Percentiles rank a stretch among this genome's conserved stretches.
These are phyloP conservation scores for Fomitopsis pinicola DNA, from an alignment of 1,284 basidiomycete species.

Conservation along the genomic window DNA sequence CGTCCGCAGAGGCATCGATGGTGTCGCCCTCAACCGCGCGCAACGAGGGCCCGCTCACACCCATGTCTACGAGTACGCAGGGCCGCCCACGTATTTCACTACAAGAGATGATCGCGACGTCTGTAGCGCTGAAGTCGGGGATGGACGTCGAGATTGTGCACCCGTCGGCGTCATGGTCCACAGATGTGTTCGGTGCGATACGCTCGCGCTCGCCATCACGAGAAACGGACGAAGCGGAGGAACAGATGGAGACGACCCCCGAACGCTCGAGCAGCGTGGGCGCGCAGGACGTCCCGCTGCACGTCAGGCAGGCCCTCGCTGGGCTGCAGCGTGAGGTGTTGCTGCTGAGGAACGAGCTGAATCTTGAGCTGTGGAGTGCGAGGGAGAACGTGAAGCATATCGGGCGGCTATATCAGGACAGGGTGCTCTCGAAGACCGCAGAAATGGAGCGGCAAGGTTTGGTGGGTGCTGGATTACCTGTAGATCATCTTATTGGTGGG, in stretches of 20 bases:
- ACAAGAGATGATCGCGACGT: constrained; percentile 67
- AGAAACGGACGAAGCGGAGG: constrained; percentile 7
- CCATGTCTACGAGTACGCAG: not conserved
- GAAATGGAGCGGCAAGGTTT: constrained; percentile 79
- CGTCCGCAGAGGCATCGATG: not conserved
- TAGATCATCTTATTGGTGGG: not conserved
- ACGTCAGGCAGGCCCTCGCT: constrained; percentile 58
- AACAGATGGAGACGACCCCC: constrained; percentile 4
- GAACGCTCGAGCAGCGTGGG: constrained; percentile 1
- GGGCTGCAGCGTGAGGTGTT: constrained; percentile 70
- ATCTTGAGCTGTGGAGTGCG: constrained; percentile 78
- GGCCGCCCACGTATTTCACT: constrained; percentile 45
- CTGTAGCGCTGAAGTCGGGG: constrained; percentile 65
- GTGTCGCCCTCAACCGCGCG: not conserved
- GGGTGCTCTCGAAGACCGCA: constrained; percentile 64
- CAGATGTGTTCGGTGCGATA: constrained; percentile 15
- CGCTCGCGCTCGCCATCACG: constrained; percentile 20
- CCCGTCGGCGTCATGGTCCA: constrained; percentile 19
- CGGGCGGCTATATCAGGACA: constrained; percentile 69
- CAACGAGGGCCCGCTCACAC: not conserved
- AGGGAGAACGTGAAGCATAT: constrained; percentile 77
- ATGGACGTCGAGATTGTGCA: constrained; percentile 52
- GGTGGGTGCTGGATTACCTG: constrained; percentile 32
- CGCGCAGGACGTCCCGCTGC: constrained; percentile 31
- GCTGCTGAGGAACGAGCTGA: constrained; percentile 71